A percentile compares a stretch with the other conserved stretches of the same genome.
These are phyloP conservation scores for Clonostachys solani DNA, from an alignment of 2,329 filamentous ascomycete genomes.

Conservation along the genomic window DNA sequence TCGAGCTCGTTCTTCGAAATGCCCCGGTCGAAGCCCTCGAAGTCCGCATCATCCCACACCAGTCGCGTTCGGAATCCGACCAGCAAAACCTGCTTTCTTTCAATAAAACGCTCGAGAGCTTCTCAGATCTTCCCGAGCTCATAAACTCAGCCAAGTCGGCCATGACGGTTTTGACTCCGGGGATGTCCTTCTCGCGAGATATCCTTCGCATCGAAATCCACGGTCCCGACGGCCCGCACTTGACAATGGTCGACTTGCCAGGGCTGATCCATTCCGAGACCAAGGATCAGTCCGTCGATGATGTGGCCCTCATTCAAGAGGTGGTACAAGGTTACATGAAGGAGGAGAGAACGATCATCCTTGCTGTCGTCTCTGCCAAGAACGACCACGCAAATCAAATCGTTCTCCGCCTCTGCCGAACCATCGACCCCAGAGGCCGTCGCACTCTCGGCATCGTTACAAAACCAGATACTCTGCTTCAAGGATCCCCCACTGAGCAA, in stretches of 20 bases:
- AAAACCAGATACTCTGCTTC: conserved; percentile 40
- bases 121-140: conserved; percentile 25
- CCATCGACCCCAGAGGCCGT: conserved; percentile 12
- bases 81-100: conserved; percentile 5
- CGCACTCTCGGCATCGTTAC: conserved; percentile 55
- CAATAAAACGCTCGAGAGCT: conserved; percentile 18
- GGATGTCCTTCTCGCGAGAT: conserved; percentile 36
- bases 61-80: conserved; percentile 15
- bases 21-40: conserved; percentile 26
- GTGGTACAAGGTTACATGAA: conserved; percentile 51
- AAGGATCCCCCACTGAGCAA: conserved; percentile 29
- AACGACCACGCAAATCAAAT: conserved; percentile 55
- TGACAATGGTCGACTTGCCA: conserved; percentile 57
- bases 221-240: conserved; percentile 41
- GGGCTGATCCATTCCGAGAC: conserved; percentile 46
- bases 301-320: conserved; percentile 19
- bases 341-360: conserved; percentile 51
- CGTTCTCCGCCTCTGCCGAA: conserved; percentile 40
- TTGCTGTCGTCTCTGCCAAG: conserved; percentile 53
- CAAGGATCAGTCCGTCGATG: conserved; percentile 36
- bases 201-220: conserved; percentile 41
- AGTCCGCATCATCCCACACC: conserved; percentile 23
- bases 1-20: conserved; percentile 55
- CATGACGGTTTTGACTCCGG: conserved; percentile 41
- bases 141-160: conserved; percentile 31